These are phyloP conservation scores for Paracamarosporium sp. DNA, from an alignment of 2,329 filamentous ascomycete species.

Conservation along the genomic window DNA sequence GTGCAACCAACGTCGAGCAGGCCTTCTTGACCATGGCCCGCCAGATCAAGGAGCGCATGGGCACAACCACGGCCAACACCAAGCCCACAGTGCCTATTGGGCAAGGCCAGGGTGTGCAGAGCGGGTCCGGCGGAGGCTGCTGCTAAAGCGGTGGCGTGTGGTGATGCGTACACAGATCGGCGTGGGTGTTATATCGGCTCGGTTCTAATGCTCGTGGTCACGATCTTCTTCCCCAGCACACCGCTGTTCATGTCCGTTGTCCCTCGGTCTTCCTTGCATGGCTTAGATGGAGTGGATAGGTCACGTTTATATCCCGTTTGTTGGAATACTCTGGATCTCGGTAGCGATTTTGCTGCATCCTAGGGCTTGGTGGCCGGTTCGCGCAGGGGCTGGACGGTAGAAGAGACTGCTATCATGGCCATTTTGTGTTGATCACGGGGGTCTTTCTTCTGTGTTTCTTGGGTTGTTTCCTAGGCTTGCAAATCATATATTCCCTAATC, in stretches of 20 bases:
- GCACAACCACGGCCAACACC: conserved; percentile 95
- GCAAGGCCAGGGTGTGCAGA: conserved; percentile 91
- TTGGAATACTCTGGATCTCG: conserved; percentile 38
- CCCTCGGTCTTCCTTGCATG: conserved; percentile 37
- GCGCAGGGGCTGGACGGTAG: conserved; percentile 12
- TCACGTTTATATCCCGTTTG: conserved; percentile 19
- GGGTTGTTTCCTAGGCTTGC: conserved; percentile 34
- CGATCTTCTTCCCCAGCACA: conserved; percentile 27
- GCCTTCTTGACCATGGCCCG: conserved; percentile 99
- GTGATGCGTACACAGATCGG: conserved; percentile 29
- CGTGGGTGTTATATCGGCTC: conserved; percentile 35
- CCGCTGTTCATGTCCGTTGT: conserved; percentile 28
- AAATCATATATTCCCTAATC: conserved; percentile 25
- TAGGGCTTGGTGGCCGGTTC: conserved; percentile 19
- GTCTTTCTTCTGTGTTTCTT: conserved; percentile 25
- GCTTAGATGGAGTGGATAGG: conserved; percentile 35
- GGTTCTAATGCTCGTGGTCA: conserved; percentile 41
- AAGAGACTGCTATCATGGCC: conserved; percentile 26
- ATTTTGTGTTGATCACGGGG: conserved; percentile 39
- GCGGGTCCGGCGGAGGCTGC: conserved; percentile 83
- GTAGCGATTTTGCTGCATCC: conserved; percentile 27
- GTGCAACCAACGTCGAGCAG: conserved; percentile 98
- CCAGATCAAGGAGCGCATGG: conserved; percentile 99
- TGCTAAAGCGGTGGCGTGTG: conserved; percentile 67
- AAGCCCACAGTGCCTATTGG: conserved; percentile 98